These are phyloP conservation scores for Moniliella sp. DNA, from an alignment of 1,284 basidiomycete species.

Conservation along the genomic window DNA sequence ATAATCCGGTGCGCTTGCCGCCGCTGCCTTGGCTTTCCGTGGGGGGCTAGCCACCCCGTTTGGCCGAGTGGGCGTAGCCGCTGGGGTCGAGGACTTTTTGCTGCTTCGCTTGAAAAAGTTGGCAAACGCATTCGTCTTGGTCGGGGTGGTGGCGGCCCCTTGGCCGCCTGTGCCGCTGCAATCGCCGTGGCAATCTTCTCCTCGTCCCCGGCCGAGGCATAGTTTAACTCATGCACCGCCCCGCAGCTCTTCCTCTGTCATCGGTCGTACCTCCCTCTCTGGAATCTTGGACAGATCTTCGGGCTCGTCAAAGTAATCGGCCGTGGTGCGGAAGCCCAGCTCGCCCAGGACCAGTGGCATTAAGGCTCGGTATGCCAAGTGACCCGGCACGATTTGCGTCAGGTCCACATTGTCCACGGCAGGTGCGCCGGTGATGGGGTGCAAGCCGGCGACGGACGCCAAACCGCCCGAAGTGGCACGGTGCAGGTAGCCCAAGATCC, in stretches of 20 bases:
- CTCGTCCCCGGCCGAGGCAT: no score
- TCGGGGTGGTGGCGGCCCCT: no score
- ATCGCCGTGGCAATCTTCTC: no score
- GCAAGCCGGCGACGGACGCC: slow-evolving; percentile 25
- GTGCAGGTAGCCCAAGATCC: slow-evolving; percentile 31
- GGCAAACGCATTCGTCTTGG: not conserved
- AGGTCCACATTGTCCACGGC: slow-evolving; percentile 32
- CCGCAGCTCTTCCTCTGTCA: slow-evolving; percentile 1
- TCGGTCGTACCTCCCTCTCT: slow-evolving; percentile 17
- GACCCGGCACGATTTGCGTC: slow-evolving; percentile 28
- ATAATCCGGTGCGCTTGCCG: no score
- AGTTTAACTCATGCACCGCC: no score
- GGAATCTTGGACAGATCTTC: slow-evolving; percentile 26
- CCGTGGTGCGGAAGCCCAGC: slow-evolving; percentile 28
- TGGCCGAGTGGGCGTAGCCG: no score
- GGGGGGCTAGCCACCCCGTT: no score
- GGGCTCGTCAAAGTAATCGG: slow-evolving; percentile 33
- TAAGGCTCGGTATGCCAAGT: slow-evolving; percentile 25
- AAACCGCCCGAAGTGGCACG: slow-evolving; percentile 29
- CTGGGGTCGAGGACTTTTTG: no score
- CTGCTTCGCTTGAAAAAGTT: no score
- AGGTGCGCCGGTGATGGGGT: slow-evolving; percentile 24
- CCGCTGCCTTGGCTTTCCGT: no score
- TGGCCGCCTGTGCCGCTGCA: no score
- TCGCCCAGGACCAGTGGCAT: slow-evolving; percentile 30